These are phyloP conservation scores for Naganishia cerealis DNA, from an alignment of 1,284 basidiomycete genomes.

Conservation along the genomic window DNA sequence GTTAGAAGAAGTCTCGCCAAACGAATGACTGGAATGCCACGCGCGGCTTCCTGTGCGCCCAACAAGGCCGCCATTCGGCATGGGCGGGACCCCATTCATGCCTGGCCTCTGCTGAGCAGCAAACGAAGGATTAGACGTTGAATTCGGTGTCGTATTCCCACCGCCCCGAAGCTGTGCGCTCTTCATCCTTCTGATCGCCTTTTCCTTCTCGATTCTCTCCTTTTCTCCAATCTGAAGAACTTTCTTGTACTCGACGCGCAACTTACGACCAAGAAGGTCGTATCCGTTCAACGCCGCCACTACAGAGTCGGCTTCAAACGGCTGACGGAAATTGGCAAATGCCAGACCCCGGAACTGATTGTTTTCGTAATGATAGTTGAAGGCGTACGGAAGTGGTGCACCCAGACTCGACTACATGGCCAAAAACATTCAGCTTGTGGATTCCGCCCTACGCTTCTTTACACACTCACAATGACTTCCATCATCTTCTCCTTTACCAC, in stretches of 20 bases:
- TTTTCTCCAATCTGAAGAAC: slow-evolving; percentile 98
- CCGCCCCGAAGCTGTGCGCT: slow-evolving; percentile 81
- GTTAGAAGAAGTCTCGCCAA: neutral
- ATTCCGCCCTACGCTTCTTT: neutral
- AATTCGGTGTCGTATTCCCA: slow-evolving; percentile 19
- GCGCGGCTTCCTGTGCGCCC: slow-evolving; percentile 8
- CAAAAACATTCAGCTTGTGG: slow-evolving; percentile 12
- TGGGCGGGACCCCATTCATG: slow-evolving; percentile 13
- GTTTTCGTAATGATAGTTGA: slow-evolving; percentile 97
- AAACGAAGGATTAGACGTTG: slow-evolving; percentile 1
- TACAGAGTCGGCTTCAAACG: slow-evolving; percentile 88
- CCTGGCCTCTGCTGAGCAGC: slow-evolving; percentile 12
- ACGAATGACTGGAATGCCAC: slow-evolving; percentile 18
- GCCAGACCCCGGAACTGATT: slow-evolving; percentile 96
- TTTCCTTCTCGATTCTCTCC: slow-evolving; percentile 97
- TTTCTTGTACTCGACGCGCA: slow-evolving; percentile 99
- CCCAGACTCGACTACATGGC: slow-evolving; percentile 72
- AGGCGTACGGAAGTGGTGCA: slow-evolving; percentile 98
- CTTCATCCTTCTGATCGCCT: slow-evolving; percentile 96
- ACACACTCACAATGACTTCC: slow-evolving; percentile 81
- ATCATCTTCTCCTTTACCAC: slow-evolving; percentile 94
- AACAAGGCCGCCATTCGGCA: neutral
- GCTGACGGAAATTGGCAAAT: slow-evolving; percentile 94
- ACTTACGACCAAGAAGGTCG: slow-evolving; percentile 95
- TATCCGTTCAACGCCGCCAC: slow-evolving; percentile 79